Evolutionary conservation across 768 basidiomycete genomes (phyloP).

Genomic region (Xerocomellus amylosporus): DNA sequence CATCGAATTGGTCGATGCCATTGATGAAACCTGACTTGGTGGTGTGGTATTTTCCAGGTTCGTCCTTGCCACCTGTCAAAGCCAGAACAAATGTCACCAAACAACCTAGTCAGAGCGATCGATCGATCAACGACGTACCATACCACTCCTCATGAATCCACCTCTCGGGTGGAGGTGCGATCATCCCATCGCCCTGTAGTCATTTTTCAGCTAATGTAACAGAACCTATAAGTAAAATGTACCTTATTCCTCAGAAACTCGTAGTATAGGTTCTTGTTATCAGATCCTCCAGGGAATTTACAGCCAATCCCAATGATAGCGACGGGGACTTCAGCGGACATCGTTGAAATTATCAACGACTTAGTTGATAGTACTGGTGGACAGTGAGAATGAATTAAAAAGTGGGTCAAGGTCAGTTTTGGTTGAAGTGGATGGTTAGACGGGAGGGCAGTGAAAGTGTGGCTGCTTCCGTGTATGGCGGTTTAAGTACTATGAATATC

Average conservation of each 20-base stretch:
- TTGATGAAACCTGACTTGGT: conserved; percentile 31
- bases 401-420: neutral
- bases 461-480: no score
- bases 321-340: conserved; percentile 31
- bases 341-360: conserved; percentile 8
- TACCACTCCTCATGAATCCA: conserved; percentile 33
- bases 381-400: conserved; percentile 1
- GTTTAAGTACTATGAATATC: conserved; percentile 6
- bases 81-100: neutral
- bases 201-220: neutral
- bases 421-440: neutral
- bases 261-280: conserved; percentile 30
- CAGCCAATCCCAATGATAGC: conserved; percentile 34
- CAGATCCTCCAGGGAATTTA: conserved; percentile 33
- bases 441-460: neutral
- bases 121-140: conserved; percentile 20
- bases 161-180: conserved; percentile 23
- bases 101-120: neutral
- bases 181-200: conserved; percentile 32
- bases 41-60: conserved; percentile 31
- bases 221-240: neutral
- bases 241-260: conserved; percentile 33
- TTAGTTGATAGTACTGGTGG: neutral
- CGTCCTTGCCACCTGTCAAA: conserved; percentile 27
- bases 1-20: conserved; percentile 33